Base-by-base conservation (phyloP, 1,284 basidiomycete genomes). In the Megacollybia platyphylla region DNA sequence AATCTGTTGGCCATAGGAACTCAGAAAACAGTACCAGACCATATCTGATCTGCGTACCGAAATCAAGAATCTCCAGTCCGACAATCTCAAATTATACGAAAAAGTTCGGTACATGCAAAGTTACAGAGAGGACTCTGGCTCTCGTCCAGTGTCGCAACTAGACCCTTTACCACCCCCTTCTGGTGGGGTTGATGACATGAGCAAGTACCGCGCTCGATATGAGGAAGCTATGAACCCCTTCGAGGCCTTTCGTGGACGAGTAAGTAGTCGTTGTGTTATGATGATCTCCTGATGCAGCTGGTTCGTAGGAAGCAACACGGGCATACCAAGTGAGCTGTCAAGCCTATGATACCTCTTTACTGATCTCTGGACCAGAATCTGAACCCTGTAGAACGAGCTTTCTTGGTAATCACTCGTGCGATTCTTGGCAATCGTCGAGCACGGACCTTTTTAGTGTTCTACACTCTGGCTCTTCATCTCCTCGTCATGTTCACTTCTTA, bases 161-260 rank as follows among this genome's bases (percentile, higher is more conserved):
- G 76, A 86, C 52, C 82, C 83, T 6, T 57, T 86, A 4, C 79
- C 79, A 13, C 63, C 66, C 1, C 68, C 62, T 9, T 58, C 67
- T 1, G 58, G 64, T 36, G 49, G 57, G 24, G 55, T 71, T 30
- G 85, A 84, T 48, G 89, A 91, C 49, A 77, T 94, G 59, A 84
- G 83, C 52, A 87, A 83, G 57, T 98, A 97, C 61, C 79, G 85
- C 43, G 76, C 84, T 48, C 76, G 88, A 57, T 97, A 97, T 57
- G 93, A 98, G 57, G 89, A 96, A 59, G 77, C 85, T 39, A 89
- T 97, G 78, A 97, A 98, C 56, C 94, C 94, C 0, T 98, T 97
- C 59, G 91, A 97, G 59, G 88, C 87, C 3, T 97, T 98, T 71
- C 79, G 91, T 47, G 92, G 93, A 3, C 70, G 89, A 56, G 92